These are phyloP conservation scores for Prunus campanulata DNA, from an alignment of 306 rosid species.

Conservation along the genomic window DNA sequence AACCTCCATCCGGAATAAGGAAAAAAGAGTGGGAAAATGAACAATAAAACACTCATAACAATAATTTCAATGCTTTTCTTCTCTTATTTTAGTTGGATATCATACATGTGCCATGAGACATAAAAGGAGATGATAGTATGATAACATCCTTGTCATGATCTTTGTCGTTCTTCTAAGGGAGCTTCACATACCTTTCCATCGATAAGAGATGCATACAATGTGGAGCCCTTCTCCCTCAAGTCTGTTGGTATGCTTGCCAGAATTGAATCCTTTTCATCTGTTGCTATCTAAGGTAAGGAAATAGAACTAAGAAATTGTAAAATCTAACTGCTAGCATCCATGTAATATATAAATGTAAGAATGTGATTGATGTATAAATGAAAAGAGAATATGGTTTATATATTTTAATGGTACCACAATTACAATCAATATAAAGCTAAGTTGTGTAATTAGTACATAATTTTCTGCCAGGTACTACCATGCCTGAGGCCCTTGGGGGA, in stretches of 20 bases:
- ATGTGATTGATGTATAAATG: not conserved
- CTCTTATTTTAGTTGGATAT: not conserved
- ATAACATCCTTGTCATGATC: conserved; percentile 9
- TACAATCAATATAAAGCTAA: not conserved
- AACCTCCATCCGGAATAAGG: not conserved
- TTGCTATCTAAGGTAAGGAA: conserved; percentile 50
- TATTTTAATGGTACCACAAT: not conserved
- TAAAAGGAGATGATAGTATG: not conserved
- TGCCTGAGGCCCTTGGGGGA: not conserved
- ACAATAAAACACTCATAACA: not conserved
- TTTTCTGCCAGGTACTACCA: not conserved
- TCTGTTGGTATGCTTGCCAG: conserved; percentile 67
- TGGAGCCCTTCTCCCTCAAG: conserved; percentile 66
- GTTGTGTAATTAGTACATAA: not conserved
- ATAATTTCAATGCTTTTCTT: not conserved
- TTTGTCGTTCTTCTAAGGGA: conserved; percentile 16
- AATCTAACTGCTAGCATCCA: not conserved
- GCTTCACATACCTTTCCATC: conserved; percentile 68
- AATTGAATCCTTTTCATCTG: conserved; percentile 75
- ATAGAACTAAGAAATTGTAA: not conserved
- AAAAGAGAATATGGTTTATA: not conserved
- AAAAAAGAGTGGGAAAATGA: not conserved
- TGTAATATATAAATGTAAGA: not conserved
- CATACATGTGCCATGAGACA: not conserved
- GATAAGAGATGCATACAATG: conserved; percentile 56